These are phyloP conservation scores for sweet orange (Citrus sinensis) DNA, from an alignment of 345 rosid species.

Conservation along the genomic window DNA sequence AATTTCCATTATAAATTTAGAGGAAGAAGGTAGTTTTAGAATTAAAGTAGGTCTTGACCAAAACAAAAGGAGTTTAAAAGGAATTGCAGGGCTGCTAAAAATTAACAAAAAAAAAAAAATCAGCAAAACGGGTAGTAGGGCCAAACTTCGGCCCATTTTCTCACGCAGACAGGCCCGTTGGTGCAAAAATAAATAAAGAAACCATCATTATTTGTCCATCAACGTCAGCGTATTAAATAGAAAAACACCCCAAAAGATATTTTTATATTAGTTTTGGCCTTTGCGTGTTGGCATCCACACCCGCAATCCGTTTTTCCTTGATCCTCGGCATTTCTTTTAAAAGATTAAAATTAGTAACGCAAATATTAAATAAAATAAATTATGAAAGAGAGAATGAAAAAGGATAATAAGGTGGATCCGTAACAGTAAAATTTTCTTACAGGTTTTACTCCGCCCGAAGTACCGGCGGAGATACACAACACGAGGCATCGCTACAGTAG, in stretches of 20 bases:
- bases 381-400: neutral
- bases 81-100: too few relatives aligned
- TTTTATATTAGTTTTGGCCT: neutral
- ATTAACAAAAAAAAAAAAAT: too few relatives aligned
- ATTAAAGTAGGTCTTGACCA: too few relatives aligned
- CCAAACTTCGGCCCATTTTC: neutral
- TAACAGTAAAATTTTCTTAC: neutral
- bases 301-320: neutral
- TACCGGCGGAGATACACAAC: slow-evolving; percentile 13
- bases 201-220: neutral
- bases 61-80: too few relatives aligned
- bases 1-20: too few relatives aligned
- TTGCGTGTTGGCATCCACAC: slow-evolving; percentile 8
- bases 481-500: neutral
- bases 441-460: neutral
- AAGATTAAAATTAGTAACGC: neutral
- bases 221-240: neutral
- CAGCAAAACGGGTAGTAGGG: too few relatives aligned
- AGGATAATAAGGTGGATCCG: neutral
- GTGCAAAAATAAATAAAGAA: neutral
- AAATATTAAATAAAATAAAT: neutral
- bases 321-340: slow-evolving; percentile 2
- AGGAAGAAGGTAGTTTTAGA: too few relatives aligned
- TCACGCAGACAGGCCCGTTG: too few relatives aligned
- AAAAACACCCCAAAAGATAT: neutral